Evolutionary conservation across 257 asterid species (phyloP), one percentile per base, ranked within the genome.

Genomic region (Agastache rugosa): DNA sequence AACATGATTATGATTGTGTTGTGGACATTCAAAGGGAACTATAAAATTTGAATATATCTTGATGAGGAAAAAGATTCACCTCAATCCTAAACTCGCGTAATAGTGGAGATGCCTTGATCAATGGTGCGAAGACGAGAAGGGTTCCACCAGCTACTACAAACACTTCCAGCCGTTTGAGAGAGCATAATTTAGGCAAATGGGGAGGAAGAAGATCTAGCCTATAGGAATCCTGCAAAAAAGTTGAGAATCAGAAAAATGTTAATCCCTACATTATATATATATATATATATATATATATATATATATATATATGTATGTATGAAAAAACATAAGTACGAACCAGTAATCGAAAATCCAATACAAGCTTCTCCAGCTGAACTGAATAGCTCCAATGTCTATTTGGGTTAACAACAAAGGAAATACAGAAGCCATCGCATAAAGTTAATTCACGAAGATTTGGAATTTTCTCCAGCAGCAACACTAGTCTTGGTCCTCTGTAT

Each of bases 71-170:
- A 44, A 5, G n/a, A 44, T 44, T 44, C 51, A 44, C 51, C 51
- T 44, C 51, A 23, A 16, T 11, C 51, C 65, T 27, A 59, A 59
- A 23, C 35, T 59, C 20, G 19, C 20, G 3, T 27, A 59, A 14
- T 27, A 27, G 42, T 2, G 65, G 65, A 59, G 65, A 12, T 59
- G 65, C 65, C 65, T 59, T 6, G 41, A 59, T 7, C 42, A 59
- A 25, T 59, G 65, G 3, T 27, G 41, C 1, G 65, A 59, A 11
- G 41, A 10, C 29, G 65, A 59, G 65, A 59, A 59, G 65, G 42
- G 4, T 59, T 5, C 10, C 8, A 59, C 19, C 9, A 27, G 2
- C 20, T 14, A 6, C 19, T 0, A 39, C 4, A 5, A 27, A 2
- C 16, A 59, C 17, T 29, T 59, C 65, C 65, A 59, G 37, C 16